phyloP scores from a whole-genome alignment of 768 basidiomycete genomes.

The Rhodosporidiobolus sp. region DNA sequence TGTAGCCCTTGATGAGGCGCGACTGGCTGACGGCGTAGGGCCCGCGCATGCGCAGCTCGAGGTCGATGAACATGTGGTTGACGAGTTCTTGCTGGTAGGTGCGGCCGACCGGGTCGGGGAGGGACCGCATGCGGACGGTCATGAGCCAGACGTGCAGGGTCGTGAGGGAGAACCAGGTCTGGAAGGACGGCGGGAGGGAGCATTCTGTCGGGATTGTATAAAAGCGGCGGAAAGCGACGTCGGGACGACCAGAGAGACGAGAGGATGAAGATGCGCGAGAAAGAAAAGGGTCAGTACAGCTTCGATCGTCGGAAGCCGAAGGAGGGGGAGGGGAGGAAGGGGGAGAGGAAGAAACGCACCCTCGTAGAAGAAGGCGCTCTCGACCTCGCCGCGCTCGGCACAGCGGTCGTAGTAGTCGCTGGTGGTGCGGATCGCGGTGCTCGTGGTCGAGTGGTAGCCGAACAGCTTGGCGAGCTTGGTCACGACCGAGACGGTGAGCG shows the following conservation, averaged over 20 bases:
- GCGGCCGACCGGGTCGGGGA: slow-evolving; percentile 65
- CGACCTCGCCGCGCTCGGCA: slow-evolving; percentile 50
- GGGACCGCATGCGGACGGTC: slow-evolving; percentile 77
- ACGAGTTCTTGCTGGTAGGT: slow-evolving; percentile 75
- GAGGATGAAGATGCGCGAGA: neutral
- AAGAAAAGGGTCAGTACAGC: neutral
- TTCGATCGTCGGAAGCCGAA: no score
- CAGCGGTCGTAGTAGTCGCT: slow-evolving; percentile 51
- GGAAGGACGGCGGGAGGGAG: slow-evolving; percentile 83
- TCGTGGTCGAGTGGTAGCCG: slow-evolving; percentile 51
- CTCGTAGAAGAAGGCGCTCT: slow-evolving; percentile 52
- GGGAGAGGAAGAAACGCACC: slow-evolving; percentile 45
- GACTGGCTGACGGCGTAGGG: slow-evolving; percentile 64
- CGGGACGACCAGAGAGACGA: no score
- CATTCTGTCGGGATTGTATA: slow-evolving; percentile 68
- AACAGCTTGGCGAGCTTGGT: slow-evolving; percentile 49
- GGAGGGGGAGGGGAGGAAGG: neutral
- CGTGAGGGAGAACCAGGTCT: slow-evolving; percentile 92
- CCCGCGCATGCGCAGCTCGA: slow-evolving; percentile 80
- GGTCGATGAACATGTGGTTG: slow-evolving; percentile 92
- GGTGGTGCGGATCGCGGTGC: slow-evolving; percentile 52
- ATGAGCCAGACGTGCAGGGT: slow-evolving; percentile 91
- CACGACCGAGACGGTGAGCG: slow-evolving; percentile 39
- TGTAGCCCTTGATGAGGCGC: slow-evolving; percentile 72
- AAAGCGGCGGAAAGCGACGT: neutral